Percentiles rank a stretch among this genome's conserved stretches.
These are phyloP conservation scores for Fusarium sp. DNA, from an alignment of 2,329 filamentous ascomycete species.

Conservation along the genomic window DNA sequence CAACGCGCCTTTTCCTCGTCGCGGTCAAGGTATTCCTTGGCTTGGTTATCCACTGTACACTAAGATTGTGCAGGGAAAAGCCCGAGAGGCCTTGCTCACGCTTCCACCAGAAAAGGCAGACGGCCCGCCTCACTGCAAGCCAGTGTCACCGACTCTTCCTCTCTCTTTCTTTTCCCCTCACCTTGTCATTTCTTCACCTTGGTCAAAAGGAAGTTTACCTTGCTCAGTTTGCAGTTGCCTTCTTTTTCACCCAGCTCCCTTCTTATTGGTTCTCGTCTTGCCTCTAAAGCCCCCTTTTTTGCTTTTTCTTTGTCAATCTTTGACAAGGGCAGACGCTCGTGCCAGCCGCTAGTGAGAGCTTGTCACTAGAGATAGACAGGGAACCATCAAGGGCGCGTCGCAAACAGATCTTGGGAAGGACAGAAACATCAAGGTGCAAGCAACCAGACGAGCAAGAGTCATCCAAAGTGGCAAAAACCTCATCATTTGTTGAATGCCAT, in stretches of 20 bases:
- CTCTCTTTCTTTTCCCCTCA: not conserved
- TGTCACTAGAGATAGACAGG: slow-evolving; percentile 41
- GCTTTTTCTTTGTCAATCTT: slow-evolving; percentile 32
- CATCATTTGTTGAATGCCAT: slow-evolving; percentile 39
- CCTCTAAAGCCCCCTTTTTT: slow-evolving; percentile 33
- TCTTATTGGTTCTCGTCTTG: slow-evolving; percentile 19
- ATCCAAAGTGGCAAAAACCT: slow-evolving; percentile 12
- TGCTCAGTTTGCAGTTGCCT: slow-evolving; percentile 24
- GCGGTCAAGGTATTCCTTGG: slow-evolving; percentile 5
- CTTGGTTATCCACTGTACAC: slow-evolving; percentile 20
- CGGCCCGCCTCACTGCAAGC: slow-evolving; percentile 26
- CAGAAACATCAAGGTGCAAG: slow-evolving; percentile 30
- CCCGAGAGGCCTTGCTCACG: slow-evolving; percentile 31
- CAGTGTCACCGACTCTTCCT: slow-evolving; percentile 36
- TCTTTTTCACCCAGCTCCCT: slow-evolving; percentile 23
- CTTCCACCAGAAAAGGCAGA: slow-evolving; percentile 27
- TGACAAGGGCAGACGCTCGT: slow-evolving; percentile 41
- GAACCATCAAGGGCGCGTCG: slow-evolving; percentile 40
- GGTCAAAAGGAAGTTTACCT: not conserved
- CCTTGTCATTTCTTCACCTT: not conserved
- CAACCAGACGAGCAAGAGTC: slow-evolving; percentile 33
- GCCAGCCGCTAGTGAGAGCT: slow-evolving; percentile 42
- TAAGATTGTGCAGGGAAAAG: slow-evolving; percentile 17
- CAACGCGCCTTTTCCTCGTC: slow-evolving; percentile 32
- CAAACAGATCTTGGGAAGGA: slow-evolving; percentile 12